Base-by-base conservation (phyloP, 306 rosid genomes). In the Gastrolobium villosum region DNA sequence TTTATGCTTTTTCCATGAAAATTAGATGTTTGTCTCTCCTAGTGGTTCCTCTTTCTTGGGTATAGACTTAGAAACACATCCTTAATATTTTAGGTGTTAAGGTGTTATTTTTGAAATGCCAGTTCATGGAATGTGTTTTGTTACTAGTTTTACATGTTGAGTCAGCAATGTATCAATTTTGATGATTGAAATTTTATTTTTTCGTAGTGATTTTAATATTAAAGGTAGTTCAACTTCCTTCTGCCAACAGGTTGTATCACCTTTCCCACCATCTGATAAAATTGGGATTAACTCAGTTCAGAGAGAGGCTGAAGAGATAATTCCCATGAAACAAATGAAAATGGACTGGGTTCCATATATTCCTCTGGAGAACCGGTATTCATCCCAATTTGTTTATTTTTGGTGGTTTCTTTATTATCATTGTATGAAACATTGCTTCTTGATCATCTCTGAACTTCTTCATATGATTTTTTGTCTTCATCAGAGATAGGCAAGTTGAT, bases 311-410 rank as follows among this genome's bases (percentile, higher is more conserved):
- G 96, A 94, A 85, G 97, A 92, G 83, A 90, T 92, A 40, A 81
- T 94, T 71, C 98, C 98, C 72, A 92, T 94, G 98, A 94, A 90
- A 72, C 92, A 89, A 82, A 94, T 94, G 98, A 94, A 94, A 84
- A 94, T 94, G 98, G 98, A 89, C 54, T 94, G 97, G 98, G 88
- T 94, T 79, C 98, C 97, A 1, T 94, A 89, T 79, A 89, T 94
- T 88, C 97, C 97, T 35, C 36, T 89, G 11, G 98, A 83, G 79
- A 46, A 85, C 45, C 46, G 88, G 88, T 87, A 87, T 64, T 66
- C 34, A 59, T 81, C 74, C 40, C 45, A 6, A 13, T 59, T 28
- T 40, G 53, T 84, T 82, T 63, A 26, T 7, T 46, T 55, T 74
- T 70, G 39, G 59, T 54, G 65, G 40, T 74, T 68, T 48, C 40